Percentiles rank a stretch among this genome's conserved stretches.
Conservation (phyloP, 2,329 filamentous ascomycete species). For the Neofusicoccum sp. region DNA sequence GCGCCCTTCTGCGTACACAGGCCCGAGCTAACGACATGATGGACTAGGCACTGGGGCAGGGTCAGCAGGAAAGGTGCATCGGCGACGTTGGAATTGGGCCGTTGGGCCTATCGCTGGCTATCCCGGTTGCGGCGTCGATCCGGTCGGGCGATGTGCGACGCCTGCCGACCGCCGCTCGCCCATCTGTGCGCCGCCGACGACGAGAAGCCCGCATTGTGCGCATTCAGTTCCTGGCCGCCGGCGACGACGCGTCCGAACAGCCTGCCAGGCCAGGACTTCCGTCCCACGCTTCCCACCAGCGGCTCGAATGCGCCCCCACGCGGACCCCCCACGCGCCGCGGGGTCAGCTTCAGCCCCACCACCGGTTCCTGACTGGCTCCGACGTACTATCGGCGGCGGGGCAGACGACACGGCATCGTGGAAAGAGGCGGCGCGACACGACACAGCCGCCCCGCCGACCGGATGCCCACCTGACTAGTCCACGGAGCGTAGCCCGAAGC, state of each 20-base stretch:
- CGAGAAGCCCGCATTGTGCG: no score
- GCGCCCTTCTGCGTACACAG: neutral
- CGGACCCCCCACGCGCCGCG: constrained; percentile 25
- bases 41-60: neutral
- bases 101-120: constrained; percentile 12
- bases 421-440: neutral
- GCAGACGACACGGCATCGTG: neutral
- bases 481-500: neutral
- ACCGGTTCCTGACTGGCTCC: neutral
- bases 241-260: rapidly evolving
- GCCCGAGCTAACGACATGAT: neutral
- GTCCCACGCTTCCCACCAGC: constrained; percentile 29
- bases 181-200: neutral
- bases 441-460: neutral
- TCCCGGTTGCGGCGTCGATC: constrained; percentile 11
- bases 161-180: neutral
- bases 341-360: neutral
- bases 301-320: constrained; percentile 31
- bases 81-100: constrained; percentile 18
- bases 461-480: neutral
- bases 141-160: constrained; percentile 9
- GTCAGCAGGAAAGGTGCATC: neutral
- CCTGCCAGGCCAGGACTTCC: neutral
- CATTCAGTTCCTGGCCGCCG: neutral
- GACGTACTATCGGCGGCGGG: neutral